phyloP scores from a whole-genome alignment of 768 basidiomycete species.

The Lactifluus echinatus region DNA sequence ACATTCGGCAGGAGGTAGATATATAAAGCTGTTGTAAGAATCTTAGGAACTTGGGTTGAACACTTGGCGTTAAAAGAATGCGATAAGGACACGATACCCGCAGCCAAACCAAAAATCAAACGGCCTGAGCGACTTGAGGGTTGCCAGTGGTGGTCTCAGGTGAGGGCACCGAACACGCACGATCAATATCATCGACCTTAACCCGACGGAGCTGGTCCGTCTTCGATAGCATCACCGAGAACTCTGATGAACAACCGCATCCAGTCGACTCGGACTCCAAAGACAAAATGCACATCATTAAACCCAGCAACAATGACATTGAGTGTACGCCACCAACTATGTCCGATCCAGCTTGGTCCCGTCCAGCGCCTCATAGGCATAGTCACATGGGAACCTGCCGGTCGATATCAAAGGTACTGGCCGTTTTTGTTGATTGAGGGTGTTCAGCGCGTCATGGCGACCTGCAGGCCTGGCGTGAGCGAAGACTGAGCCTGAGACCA shows the following conservation, averaged over 20 bases:
- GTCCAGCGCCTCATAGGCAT: conserved; percentile 22
- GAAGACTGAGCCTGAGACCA: too few relatives aligned
- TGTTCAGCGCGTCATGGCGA: conserved; percentile 22
- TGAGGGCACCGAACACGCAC: too few relatives aligned
- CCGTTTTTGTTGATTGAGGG: background rate
- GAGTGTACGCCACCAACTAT: conserved; percentile 21
- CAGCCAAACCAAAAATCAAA: too few relatives aligned
- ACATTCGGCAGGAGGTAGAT: too few relatives aligned
- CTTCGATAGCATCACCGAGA: background rate
- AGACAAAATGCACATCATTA: conserved; percentile 23
- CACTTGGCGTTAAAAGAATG: too few relatives aligned
- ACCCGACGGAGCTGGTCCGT: too few relatives aligned
- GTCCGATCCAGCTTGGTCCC: conserved; percentile 20
- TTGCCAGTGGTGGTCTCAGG: too few relatives aligned
- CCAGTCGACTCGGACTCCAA: background rate
- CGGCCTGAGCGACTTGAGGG: too few relatives aligned
- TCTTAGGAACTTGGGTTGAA: too few relatives aligned
- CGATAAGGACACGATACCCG: too few relatives aligned
- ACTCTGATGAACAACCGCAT: background rate
- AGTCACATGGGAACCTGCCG: conserved; percentile 25
- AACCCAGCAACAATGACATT: conserved; percentile 23
- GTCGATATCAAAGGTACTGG: conserved; percentile 18
- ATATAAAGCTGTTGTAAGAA: too few relatives aligned
- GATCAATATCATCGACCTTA: too few relatives aligned
- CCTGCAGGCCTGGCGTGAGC: conserved; percentile 24